Evolutionary conservation across 2,329 filamentous ascomycete species (phyloP).

Genomic region (Helminthosporium solani): DNA sequence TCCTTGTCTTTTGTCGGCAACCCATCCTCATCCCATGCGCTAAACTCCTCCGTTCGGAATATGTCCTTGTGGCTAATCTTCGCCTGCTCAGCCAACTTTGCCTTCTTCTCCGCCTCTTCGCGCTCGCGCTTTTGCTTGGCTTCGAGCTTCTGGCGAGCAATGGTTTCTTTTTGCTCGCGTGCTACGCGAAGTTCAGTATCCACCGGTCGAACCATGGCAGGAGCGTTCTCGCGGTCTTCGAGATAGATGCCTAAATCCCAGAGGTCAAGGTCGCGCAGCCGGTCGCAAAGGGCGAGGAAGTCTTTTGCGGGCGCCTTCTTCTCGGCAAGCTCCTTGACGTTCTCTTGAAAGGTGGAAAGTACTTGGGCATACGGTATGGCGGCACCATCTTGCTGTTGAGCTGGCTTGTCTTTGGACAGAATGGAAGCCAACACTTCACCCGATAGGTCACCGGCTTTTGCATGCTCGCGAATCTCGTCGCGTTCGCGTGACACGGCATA

Average conservation of each 20-base stretch:
- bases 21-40: slow-evolving; percentile 80
- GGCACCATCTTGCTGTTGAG: slow-evolving; percentile 29
- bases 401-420: slow-evolving; percentile 35
- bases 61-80: slow-evolving; percentile 59
- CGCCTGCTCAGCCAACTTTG: slow-evolving; percentile 56
- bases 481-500: slow-evolving; percentile 59
- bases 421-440: slow-evolving; percentile 39
- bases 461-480: slow-evolving; percentile 58
- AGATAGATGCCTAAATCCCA: slow-evolving; percentile 84
- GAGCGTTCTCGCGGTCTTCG: slow-evolving; percentile 71
- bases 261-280: slow-evolving; percentile 75
- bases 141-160: slow-evolving; percentile 45
- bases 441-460: slow-evolving; percentile 48
- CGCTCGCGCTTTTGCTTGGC: slow-evolving; percentile 57
- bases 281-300: slow-evolving; percentile 70
- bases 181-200: slow-evolving; percentile 57
- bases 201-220: slow-evolving; percentile 73
- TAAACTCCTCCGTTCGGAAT: slow-evolving; percentile 64
- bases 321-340: slow-evolving; percentile 57
- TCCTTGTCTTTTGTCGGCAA: slow-evolving; percentile 75
- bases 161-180: slow-evolving; percentile 56
- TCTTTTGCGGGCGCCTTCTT: slow-evolving; percentile 62
- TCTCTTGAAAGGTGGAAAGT: slow-evolving; percentile 58
- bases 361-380: slow-evolving; percentile 51
- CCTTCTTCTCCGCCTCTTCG: slow-evolving; percentile 59